Percentiles rank a stretch among this genome's conserved stretches.
Conservation (phyloP, 2,329 filamentous ascomycete species). For the Akanthomyces lecanii region DNA sequence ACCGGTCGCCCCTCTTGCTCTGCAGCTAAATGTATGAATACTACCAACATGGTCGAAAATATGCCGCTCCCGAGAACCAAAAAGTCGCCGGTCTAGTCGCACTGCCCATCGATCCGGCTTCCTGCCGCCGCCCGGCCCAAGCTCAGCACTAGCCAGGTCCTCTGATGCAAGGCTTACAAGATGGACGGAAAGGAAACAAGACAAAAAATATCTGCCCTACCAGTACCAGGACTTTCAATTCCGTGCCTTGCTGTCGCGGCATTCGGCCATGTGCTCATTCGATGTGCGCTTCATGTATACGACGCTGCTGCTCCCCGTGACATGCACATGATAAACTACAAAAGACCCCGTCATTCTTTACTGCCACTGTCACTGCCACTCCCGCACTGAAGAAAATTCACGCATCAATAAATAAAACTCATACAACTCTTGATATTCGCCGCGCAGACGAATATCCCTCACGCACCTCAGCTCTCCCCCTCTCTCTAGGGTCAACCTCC, state of each 20-base stretch:
- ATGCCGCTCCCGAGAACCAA: background rate
- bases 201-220: no score
- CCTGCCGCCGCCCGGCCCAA: background rate
- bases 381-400: background rate
- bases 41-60: background rate
- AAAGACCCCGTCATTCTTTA: background rate
- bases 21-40: background rate
- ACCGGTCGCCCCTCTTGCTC: background rate
- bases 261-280: background rate
- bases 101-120: background rate
- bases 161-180: background rate
- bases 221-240: background rate
- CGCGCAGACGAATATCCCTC: background rate
- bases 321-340: background rate
- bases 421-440: background rate
- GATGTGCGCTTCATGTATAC: no score
- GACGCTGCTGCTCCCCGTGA: no score
- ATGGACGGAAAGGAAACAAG: background rate
- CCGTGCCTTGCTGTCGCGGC: background rate
- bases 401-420: background rate
- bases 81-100: background rate
- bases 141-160: background rate
- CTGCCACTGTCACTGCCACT: background rate
- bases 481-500: conserved; percentile 13
- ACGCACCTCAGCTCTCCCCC: background rate